These are phyloP conservation scores for Scopulariopsis brevicaulis DNA, from an alignment of 2,329 filamentous ascomycete species.

Conservation along the genomic window DNA sequence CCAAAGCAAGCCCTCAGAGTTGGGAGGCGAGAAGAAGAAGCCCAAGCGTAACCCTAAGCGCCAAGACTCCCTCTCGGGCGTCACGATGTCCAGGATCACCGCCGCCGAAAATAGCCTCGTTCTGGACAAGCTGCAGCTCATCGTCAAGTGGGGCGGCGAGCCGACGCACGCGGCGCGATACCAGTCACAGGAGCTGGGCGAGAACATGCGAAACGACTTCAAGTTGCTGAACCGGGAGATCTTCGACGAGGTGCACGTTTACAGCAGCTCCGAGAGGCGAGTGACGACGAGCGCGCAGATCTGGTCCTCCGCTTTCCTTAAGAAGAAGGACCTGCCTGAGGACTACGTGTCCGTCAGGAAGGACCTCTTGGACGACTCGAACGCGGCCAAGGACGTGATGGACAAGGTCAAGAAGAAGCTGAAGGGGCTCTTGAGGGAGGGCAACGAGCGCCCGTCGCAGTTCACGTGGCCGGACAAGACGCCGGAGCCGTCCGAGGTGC, in stretches of 20 bases:
- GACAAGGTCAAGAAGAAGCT: constrained; percentile 99
- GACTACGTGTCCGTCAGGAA: constrained; percentile 88
- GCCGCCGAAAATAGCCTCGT: constrained; percentile 88
- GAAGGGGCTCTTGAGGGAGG: constrained; percentile 81
- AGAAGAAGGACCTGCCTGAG: constrained; percentile 71
- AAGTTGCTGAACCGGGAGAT: constrained; percentile 87
- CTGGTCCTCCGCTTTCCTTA: constrained; percentile 81
- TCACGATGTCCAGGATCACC: constrained; percentile 88
- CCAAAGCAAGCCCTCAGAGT: constrained; percentile 12
- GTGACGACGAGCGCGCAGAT: constrained; percentile 96
- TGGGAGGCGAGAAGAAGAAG: not conserved
- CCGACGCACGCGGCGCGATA: constrained; percentile 96
- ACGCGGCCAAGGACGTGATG: constrained; percentile 98
- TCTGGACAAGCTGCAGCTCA: constrained; percentile 89
- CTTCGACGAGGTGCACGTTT: constrained; percentile 85
- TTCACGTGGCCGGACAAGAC: constrained; percentile 98
- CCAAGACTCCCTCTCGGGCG: constrained; percentile 77
- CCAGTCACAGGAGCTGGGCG: constrained; percentile 86
- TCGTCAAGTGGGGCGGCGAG: constrained; percentile 98
- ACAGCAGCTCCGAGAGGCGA: constrained; percentile 88
- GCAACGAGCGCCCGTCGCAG: constrained; percentile 85
- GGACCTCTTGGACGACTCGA: constrained; percentile 91
- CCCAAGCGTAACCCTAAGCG: constrained; percentile 42
- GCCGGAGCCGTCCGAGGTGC: constrained; percentile 87
- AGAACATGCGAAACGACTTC: constrained; percentile 92